Evolutionary conservation across 768 basidiomycete species (phyloP).

Genomic region (Neoboletus magnificus): DNA sequence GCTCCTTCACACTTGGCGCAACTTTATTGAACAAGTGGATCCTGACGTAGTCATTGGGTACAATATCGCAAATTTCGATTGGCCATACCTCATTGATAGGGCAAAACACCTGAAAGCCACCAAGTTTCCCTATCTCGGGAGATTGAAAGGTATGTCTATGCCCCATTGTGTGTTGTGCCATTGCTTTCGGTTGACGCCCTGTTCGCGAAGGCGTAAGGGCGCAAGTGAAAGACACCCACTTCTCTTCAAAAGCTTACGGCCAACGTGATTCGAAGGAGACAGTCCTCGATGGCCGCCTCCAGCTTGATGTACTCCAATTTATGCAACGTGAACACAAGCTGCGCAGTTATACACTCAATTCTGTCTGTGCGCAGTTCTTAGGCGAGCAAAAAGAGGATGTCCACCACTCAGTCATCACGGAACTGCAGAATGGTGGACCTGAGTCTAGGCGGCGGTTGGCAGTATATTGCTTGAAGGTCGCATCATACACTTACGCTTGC

Average conservation of each 20-base stretch:
- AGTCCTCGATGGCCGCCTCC: slow-evolving; percentile 83
- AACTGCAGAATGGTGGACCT: slow-evolving; percentile 93
- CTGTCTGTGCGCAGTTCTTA: slow-evolving; percentile 95
- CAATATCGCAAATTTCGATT: slow-evolving; percentile 91
- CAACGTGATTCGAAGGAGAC: slow-evolving; percentile 97
- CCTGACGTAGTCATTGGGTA: slow-evolving; percentile 97
- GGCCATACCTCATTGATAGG: slow-evolving; percentile 93
- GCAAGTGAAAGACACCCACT: slow-evolving; percentile 89
- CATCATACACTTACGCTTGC: not conserved
- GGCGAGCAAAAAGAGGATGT: slow-evolving; percentile 99
- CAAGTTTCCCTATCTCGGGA: slow-evolving; percentile 72
- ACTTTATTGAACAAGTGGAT: slow-evolving; percentile 86
- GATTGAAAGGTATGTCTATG: slow-evolving; percentile 58
- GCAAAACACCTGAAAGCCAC: slow-evolving; percentile 73
- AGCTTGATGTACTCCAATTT: slow-evolving; percentile 93
- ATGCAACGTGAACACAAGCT: slow-evolving; percentile 99
- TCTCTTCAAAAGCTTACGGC: slow-evolving; percentile 97
- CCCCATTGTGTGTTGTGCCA: not conserved
- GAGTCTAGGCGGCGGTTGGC: slow-evolving; percentile 91
- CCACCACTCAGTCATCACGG: slow-evolving; percentile 97
- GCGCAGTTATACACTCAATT: slow-evolving; percentile 94
- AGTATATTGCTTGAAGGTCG: slow-evolving; percentile 95
- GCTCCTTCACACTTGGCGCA: slow-evolving; percentile 81
- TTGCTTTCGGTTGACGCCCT: slow-evolving; percentile 5
- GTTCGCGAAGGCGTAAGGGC: slow-evolving; percentile 59